These are phyloP conservation scores for Prunus fruticosa DNA, from an alignment of 306 rosid genomes.

Conservation along the genomic window DNA sequence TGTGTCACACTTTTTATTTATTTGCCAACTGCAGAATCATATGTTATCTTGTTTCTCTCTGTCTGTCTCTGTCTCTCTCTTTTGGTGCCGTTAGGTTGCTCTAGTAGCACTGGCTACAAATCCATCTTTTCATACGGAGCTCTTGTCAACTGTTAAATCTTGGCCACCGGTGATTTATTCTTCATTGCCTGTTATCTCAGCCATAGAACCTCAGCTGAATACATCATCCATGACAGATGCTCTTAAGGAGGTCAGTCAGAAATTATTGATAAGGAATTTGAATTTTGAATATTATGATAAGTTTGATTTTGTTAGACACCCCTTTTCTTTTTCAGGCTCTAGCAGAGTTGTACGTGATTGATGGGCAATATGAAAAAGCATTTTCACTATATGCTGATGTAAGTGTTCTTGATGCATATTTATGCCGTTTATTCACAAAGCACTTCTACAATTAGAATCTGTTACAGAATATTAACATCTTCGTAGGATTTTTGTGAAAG, in stretches of 20 bases:
- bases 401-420: constrained; percentile 41
- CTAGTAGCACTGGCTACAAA: constrained; percentile 92
- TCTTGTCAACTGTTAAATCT: constrained; percentile 67
- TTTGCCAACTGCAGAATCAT: constrained; percentile 12
- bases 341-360: constrained; percentile 81
- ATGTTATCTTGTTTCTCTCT: constrained; percentile 14
- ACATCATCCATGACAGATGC: constrained; percentile 79
- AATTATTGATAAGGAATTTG: neutral
- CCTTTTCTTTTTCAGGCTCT: constrained; percentile 60
- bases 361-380: constrained; percentile 83
- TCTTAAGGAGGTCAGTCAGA: constrained; percentile 73
- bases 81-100: constrained; percentile 63
- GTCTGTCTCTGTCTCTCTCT: constrained; percentile 23
- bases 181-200: constrained; percentile 78
- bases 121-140: constrained; percentile 79
- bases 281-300: constrained; percentile 16
- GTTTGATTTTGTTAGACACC: constrained; percentile 12
- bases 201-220: constrained; percentile 91
- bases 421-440: constrained; percentile 1
- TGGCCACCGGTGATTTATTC: constrained; percentile 88
- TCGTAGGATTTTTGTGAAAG: constrained; percentile 8
- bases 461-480: neutral
- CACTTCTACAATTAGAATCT: constrained; percentile 14
- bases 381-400: constrained; percentile 94
- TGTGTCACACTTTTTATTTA: constrained; percentile 1